Base-by-base conservation (phyloP, 2,329 filamentous ascomycete species). In the Fusarium sp. region DNA sequence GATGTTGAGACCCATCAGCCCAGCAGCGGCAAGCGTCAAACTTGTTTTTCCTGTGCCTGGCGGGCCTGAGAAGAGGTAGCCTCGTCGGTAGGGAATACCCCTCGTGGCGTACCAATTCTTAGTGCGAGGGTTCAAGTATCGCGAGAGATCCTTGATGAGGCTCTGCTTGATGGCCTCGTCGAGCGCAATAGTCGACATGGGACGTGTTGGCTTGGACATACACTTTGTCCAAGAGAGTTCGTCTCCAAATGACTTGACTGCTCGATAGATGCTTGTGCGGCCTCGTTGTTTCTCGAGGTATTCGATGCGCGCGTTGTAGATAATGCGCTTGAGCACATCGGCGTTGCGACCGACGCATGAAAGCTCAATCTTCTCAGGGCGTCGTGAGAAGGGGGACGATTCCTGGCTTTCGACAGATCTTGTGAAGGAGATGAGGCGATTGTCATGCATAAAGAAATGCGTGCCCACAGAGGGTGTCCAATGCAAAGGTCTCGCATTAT, bases 21-120 rank as follows among this genome's bases (percentile, higher is more conserved):
- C 67, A 32, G 70, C 73, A 15, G 70, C 62, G 1, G 73, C 73
- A 32, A 75, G 62, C 8, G 73, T 64, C 42, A 72, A 42, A 28
- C 72, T 75, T 6, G 63, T 76, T 45, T 76, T 75, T 18, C 74
- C 74, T 4, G 74, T 76, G 2, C 74, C 74, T 2, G 74, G 74
- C 8, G 74, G 71, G 3, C 74, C 73, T 20, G 69, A 67, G 44
- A 76, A 70, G 38, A 76, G 71, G 41, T 76, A 76, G 5, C 74
- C 74, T 5, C 74, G 42, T 22, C 74, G 71, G n/a, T 75, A 75
- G 6, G 74, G 74, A 15, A 76, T 76, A 10, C 74, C 71, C 18
- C 74, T 48, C 5, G 51, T 65, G 6, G 74, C 71, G 51, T 76
- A 76, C 71, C 71, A 74, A 17, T 58, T 61, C 28, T 67, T 71